These are phyloP conservation scores for Lasiosphaeria hispida DNA, from an alignment of 495 filamentous ascomycete genomes.

Conservation along the genomic window DNA sequence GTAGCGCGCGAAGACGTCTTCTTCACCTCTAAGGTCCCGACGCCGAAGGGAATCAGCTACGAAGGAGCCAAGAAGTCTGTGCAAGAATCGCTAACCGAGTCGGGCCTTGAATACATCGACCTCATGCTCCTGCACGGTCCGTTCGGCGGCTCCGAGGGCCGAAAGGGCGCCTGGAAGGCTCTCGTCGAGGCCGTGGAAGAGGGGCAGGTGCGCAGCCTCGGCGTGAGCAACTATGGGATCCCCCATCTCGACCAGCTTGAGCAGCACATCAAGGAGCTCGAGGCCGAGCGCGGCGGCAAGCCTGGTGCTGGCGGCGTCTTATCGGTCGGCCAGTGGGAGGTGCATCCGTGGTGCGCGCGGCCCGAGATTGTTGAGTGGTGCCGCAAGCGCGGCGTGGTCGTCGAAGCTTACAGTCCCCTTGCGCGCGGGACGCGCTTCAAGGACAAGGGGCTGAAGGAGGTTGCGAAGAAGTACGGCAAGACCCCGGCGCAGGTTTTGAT, in stretches of 20 bases:
- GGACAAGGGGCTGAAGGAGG: conserved; percentile 56
- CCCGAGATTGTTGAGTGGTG: conserved; percentile 77
- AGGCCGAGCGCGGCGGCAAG: conserved; percentile 48
- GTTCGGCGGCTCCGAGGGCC: conserved; percentile 53
- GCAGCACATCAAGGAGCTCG: conserved; percentile 65
- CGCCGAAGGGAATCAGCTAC: conserved; percentile 38
- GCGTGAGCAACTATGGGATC: conserved; percentile 67
- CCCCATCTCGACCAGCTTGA: conserved; percentile 72
- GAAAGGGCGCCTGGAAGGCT: conserved; percentile 65
- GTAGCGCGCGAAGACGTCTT: conserved; percentile 66
- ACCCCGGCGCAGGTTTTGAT: conserved; percentile 75
- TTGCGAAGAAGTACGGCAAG: conserved; percentile 70
- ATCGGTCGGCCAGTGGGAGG: conserved; percentile 81
- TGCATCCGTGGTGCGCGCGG: conserved; percentile 82
- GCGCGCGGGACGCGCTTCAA: conserved; percentile 64
- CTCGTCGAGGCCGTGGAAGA: conserved; percentile 58
- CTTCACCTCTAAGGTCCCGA: conserved; percentile 70
- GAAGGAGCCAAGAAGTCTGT: conserved; percentile 50
- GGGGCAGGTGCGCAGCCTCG: conserved; percentile 64
- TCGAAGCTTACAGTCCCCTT: conserved; percentile 80
- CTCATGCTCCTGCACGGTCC: conserved; percentile 63
- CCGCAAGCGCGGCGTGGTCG: conserved; percentile 60
- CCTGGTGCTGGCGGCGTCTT: conserved; percentile 70
- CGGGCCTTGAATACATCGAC: conserved; percentile 61
- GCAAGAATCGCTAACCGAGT: conserved; percentile 48